Evolutionary conservation across 176 grass and related monocot genomes (phyloP), one percentile per base, ranked within the genome.

Genomic region (Oryza brachyantha): DNA sequence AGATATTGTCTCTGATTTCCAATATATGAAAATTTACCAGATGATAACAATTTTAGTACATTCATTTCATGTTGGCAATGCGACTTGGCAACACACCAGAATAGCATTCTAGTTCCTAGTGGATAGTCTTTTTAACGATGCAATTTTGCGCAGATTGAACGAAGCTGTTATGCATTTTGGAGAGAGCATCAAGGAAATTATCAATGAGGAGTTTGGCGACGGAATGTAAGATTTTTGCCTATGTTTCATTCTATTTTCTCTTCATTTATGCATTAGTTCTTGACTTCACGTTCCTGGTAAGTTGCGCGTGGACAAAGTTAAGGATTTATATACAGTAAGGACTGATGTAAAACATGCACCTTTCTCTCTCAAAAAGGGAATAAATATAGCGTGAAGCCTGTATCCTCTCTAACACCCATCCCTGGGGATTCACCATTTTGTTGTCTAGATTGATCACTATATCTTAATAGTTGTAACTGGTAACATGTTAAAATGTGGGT

Each of bases 81-180:
- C 1, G 7, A n/a, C 35, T n/a, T 64, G 28, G 14, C 24, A 57
- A 76, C 39, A 68, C 64, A 55, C 27, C 29, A 61, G 24, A 60
- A 35, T 77, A 75, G 29, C 21, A 16, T 63, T 19, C 26, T 75
- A 37, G 35, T 75, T 57, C n/a, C n/a, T n/a, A n/a, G n/a, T n/a
- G n/a, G 45, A 67, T 5, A 46, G 26, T 73, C 17, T 64, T 38
- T 38, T n/a, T 61, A 46, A 38, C 26, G 46, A 46, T 73, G 25
- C 40, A n/a, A 26, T 66, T 79, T 29, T 7, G 21, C 25, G 10
- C 90, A 98, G 95, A 73, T 85, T 94, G 84, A 94, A 98, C 79
- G 95, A 98, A 94, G 90, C 95, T 75, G 87, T 98, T 73, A 92
- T 94, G 92, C 95, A 98, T 86, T 98, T 91, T 78, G 95, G 95